Evolutionary conservation across 495 filamentous ascomycete genomes (phyloP).

Genomic region (Xylaria cubensis): DNA sequence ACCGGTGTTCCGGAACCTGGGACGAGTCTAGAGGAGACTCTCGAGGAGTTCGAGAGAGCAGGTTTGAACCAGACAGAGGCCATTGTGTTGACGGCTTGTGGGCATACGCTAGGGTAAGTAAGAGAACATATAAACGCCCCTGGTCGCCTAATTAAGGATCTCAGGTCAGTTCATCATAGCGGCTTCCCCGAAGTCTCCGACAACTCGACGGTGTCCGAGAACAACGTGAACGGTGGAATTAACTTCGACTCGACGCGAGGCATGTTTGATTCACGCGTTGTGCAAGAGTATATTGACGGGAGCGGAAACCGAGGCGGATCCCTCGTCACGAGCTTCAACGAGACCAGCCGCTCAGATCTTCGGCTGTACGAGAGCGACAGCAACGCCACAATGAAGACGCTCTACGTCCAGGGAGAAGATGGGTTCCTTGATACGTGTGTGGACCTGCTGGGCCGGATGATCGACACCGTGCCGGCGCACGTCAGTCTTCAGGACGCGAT

Average conservation of each 20-base stretch:
- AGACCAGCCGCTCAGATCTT: constrained; percentile 50
- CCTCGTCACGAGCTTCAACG: constrained; percentile 50
- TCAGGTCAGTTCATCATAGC: constrained; percentile 43
- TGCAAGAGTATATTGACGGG: constrained; percentile 52
- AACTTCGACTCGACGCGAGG: constrained; percentile 47
- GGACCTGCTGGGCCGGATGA: constrained; percentile 52
- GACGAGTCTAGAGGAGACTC: constrained; percentile 48
- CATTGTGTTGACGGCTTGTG: constrained; percentile 58
- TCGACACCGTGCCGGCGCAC: constrained; percentile 53
- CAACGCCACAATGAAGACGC: constrained; percentile 53
- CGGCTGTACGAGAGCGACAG: constrained; percentile 52
- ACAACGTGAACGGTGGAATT: constrained; percentile 44
- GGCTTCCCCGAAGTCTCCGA: constrained; percentile 37
- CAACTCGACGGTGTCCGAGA: constrained; percentile 31
- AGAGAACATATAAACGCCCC: neutral
- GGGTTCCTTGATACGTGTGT: constrained; percentile 50
- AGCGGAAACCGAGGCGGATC: constrained; percentile 48
- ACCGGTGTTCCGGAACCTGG: constrained; percentile 57
- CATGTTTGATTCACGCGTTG: constrained; percentile 50
- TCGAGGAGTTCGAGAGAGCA: constrained; percentile 49
- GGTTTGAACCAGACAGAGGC: constrained; percentile 55
- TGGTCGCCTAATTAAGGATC: neutral
- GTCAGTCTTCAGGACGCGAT: constrained; percentile 51
- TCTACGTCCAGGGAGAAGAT: constrained; percentile 42
- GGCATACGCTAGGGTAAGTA: constrained; percentile 56